Conservation (phyloP, 129 eudicot genomes). For the Helichrysum umbraculigerum region DNA sequence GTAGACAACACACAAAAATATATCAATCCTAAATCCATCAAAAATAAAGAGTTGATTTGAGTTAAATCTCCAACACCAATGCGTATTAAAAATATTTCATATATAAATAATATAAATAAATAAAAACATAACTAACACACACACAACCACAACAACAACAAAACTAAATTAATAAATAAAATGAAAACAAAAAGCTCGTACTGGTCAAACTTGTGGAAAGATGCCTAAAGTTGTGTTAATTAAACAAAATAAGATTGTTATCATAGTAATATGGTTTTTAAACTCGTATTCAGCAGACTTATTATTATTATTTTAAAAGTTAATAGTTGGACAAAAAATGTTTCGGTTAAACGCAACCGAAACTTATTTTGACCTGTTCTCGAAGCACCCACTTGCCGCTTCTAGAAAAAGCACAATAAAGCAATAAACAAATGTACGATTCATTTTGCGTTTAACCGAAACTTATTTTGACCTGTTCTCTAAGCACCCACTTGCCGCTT, state of each 20-base stretch:
- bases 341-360: not conserved
- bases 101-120: not conserved
- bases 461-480: not conserved
- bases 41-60: not conserved
- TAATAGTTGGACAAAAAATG: too few species aligned
- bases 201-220: not conserved
- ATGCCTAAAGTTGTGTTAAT: not conserved
- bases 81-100: not conserved
- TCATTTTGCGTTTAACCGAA: not conserved
- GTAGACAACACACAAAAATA: slow-evolving; percentile 3
- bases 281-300: not conserved
- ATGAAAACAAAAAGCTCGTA: not conserved
- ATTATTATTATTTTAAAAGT: too few species aligned
- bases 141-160: not conserved
- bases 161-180: not conserved
- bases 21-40: not conserved
- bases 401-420: not conserved
- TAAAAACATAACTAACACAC: not conserved
- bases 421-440: not conserved
- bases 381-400: not conserved
- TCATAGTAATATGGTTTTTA: not conserved
- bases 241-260: not conserved
- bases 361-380: not conserved
- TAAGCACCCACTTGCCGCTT: not conserved
- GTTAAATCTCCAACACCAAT: not conserved